Conservation (phyloP, 371 early-diverging fungal genomes). For the Actinomucor elegans region DNA sequence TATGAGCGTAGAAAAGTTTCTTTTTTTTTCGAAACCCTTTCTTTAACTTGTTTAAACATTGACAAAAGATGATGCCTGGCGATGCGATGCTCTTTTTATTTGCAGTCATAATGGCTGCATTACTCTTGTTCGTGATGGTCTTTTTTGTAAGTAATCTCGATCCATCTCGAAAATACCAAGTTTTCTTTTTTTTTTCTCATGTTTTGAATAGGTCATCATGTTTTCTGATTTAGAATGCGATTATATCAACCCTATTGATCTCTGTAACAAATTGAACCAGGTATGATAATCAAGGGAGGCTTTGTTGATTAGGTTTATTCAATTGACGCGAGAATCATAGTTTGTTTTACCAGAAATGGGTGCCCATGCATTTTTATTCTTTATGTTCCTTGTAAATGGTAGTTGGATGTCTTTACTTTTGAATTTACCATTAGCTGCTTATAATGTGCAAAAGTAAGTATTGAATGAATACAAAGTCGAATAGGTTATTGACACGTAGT, state of each 20-base stretch:
- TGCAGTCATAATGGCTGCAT: constrained; percentile 86
- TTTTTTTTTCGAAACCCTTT: constrained; percentile 1
- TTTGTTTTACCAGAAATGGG: constrained; percentile 93
- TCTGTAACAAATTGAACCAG: constrained; percentile 94
- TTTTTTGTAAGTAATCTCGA: constrained; percentile 73
- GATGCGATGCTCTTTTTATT: constrained; percentile 86
- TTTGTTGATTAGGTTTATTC: too few relatives aligned
- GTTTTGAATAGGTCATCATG: constrained; percentile 76
- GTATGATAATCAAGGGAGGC: constrained; percentile 38
- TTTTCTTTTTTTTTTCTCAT: constrained; percentile 1
- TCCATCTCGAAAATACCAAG: background rate
- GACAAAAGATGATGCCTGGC: constrained; percentile 56
- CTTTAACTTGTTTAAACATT: background rate
- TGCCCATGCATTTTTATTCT: constrained; percentile 78
- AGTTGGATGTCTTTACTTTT: constrained; percentile 85
- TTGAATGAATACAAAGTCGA: background rate
- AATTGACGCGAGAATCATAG: constrained; percentile 41
- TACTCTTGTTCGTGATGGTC: constrained; percentile 90
- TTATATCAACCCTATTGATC: constrained; percentile 98
- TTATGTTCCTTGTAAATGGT: constrained; percentile 82
- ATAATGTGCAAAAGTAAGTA: constrained; percentile 83
- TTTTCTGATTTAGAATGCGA: constrained; percentile 95
- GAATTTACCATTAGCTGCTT: constrained; percentile 85
- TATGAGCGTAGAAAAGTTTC: too few relatives aligned
- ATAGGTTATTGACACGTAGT: background rate